Base-by-base conservation (phyloP, 2,329 filamentous ascomycete species). In the Emericellopsis atlantica region DNA sequence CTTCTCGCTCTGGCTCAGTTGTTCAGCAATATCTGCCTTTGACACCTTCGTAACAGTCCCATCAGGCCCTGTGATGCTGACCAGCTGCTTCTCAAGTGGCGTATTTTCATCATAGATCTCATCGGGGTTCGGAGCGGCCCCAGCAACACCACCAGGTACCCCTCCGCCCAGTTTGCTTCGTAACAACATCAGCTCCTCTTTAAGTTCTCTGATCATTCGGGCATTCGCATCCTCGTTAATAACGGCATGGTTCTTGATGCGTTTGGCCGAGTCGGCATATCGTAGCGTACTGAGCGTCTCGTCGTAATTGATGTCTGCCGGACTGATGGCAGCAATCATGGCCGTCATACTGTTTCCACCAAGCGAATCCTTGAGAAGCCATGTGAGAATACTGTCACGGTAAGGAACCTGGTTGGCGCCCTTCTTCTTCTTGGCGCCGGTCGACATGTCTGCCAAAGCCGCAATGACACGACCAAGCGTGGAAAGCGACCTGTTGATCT, bases 221-320 rank as follows among this genome's bases (percentile, higher is more conserved):
- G 92, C 92, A 57, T 98, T 98, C 37, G 92, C 90, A 63, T 98
- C 92, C 60, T 98, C 92, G 67, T 98, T 98, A 60, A 98, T 84
- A 39, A 98, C 92, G 43, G 92, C 92, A 60, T 98, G 92, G 66
- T 98, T 98, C 86, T 96, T 96, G 73, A 98, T 98, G 52, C 92
- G 81, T 67, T 98, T 98, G 22, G 92, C 92, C 7, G 88, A 95
- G 57, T 98, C 90, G 42, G 93, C 92, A 61, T 98, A 98, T 54
- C 93, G 79, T 23, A 98, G 71, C 1, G 92, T 98, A 57, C 89
- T 92, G 15, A 98, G 71, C 0, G 93, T 98, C 62, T 98, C 92
- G 49, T 98, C 92, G 56, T 94, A 96, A 63, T 98, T 98, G 67
- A 96, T 96, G 62, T 98, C 92, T 41, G 92, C 92, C 4, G 92